Evolutionary conservation across 1,139 yeast genomes (phyloP), one percentile per base, ranked within the genome.

Genomic region (Kluyveromyces sp.): DNA sequence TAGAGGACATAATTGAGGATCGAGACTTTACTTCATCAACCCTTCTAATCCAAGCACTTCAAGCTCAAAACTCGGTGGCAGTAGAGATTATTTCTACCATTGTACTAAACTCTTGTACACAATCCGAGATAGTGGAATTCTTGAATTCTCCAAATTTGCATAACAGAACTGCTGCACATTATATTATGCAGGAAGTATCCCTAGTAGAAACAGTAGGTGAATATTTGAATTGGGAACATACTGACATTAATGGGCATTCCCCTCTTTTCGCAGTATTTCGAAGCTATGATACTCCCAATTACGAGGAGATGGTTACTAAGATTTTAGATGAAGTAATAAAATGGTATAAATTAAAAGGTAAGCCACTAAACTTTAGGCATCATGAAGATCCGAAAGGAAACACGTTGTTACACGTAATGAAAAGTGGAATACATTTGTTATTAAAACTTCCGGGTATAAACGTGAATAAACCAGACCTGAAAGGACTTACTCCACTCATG

Each of bases 371-470:
- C 49, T 75, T 74, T 50, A 55, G 58, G 42, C 79, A 77, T 27
- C 97, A 92, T 60, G 68, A 78, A 25, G 97, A 90, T 60, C 68
- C 67, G 28, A 73, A 77, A 48, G 94, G 94, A 0, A 88, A 89
- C 57, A 79, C 92, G 0, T 60, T 90, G 6, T 67, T 92, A 35
- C 97, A 92, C 64, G 75, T 86, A 3, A 68, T 87, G 42, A 73
- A 70, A 50, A 68, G 68, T n/a, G 59, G 70, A 6, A 61, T 79
- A 31, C 67, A 69, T 29, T 69, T 73, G 4, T 56, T 84, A 10
- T 60, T 77, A 3, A 53, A 67, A 8, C 61, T 63, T 21, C 57
- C 66, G 29, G 65, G 70, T 25, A 54, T 78, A 37, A 77, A 87
- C 58, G 70, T 88, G 4, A 88, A 90, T 59, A 76, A 73, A 53